These are phyloP conservation scores for Phoma sp. DNA, from an alignment of 2,329 filamentous ascomycete species.

Conservation along the genomic window DNA sequence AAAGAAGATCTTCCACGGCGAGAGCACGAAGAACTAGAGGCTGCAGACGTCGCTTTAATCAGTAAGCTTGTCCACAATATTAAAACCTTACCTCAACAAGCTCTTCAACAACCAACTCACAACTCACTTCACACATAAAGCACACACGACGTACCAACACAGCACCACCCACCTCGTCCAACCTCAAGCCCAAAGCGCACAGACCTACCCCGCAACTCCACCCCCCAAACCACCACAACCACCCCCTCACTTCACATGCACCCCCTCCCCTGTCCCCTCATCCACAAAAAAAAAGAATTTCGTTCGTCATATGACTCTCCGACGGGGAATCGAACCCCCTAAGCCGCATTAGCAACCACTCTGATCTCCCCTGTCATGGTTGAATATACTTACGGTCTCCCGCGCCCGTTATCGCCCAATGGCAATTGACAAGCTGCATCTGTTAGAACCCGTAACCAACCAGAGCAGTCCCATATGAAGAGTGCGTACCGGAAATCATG, in stretches of 20 bases:
- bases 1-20: conserved; percentile 31
- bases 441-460: no score
- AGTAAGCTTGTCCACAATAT: no score
- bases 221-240: not conserved
- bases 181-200: not conserved
- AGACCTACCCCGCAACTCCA: not conserved
- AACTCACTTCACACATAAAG: no score
- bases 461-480: no score
- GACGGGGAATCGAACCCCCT: conserved; percentile 23
- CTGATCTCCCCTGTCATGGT: no score
- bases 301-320: conserved; percentile 15
- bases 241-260: not conserved
- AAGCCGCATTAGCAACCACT: not conserved
- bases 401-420: conserved; percentile 17
- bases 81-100: no score
- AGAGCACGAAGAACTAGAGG: conserved; percentile 12
- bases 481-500: conserved; percentile 38
- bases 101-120: no score
- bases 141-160: no score
- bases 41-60: not conserved
- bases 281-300: not conserved
- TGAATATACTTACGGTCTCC: conserved; percentile 18
- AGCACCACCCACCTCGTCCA: not conserved
- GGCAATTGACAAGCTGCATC: conserved; percentile 37
- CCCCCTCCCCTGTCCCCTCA: no score